Evolutionary conservation across 345 rosid genomes (phyloP).

Genomic region (Mercurialis annua): DNA sequence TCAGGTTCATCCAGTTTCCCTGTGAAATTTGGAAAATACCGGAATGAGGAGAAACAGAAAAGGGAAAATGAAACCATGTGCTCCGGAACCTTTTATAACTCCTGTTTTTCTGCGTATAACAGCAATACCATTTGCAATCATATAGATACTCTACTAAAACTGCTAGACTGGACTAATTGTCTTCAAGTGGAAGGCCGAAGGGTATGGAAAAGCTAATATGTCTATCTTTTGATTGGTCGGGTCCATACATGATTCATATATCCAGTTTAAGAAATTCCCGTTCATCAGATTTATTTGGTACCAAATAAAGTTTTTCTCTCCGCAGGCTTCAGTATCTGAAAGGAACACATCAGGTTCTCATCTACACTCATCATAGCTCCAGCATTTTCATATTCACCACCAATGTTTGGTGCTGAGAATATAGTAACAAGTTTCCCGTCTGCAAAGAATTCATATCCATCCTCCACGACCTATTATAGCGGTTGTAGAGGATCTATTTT

Average conservation of each 20-base stretch:
- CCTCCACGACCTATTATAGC: conserved; percentile 95
- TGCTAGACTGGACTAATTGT: not conserved
- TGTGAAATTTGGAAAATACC: conserved; percentile 1
- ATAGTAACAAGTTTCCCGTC: conserved; percentile 67
- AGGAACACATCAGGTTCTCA: conserved; percentile 72
- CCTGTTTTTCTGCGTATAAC: not conserved
- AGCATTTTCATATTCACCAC: conserved; percentile 81
- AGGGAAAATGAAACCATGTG: not conserved
- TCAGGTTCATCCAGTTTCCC: conserved; percentile 17
- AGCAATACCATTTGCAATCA: not conserved
- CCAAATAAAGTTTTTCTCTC: no score
- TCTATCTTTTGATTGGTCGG: no score
- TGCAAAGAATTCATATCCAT: conserved; percentile 84
- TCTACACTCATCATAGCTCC: conserved; percentile 89
- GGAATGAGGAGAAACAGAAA: not conserved
- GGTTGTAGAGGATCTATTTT: no score
- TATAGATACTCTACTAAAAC: not conserved
- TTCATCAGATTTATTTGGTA: no score
- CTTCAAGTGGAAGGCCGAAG: not conserved
- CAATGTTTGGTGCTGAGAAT: conserved; percentile 83
- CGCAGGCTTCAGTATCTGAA: conserved; percentile 75
- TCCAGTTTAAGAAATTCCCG: no score
- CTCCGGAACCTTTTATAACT: no score
- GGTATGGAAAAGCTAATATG: not conserved
- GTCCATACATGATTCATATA: no score